Evolutionary conservation across 1,284 basidiomycete species (phyloP), one percentile per base, ranked within the genome.

Genomic region (Ustilago crameri): DNA sequence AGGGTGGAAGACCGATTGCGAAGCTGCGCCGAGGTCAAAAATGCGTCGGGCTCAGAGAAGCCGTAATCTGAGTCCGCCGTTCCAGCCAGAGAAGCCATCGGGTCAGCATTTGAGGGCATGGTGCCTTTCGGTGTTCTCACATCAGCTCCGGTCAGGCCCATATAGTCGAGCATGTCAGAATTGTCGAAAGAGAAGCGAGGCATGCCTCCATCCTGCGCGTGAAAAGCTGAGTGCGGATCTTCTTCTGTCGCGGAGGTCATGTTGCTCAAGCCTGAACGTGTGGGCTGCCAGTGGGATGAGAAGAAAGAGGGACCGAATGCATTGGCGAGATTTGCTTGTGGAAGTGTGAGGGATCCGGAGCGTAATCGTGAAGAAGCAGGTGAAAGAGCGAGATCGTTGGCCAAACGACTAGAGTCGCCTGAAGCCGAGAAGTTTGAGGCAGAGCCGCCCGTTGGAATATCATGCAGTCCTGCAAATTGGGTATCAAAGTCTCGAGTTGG

Each of bases 241-340:
- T 67, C 63, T 9, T 66, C 63, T 14, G 48, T 15, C n/a, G 54
- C 58, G 1, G 64, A 67, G 3, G 65, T 60, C 57, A 73, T 62
- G 42, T 55, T 62, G 61, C 70, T 73, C 27, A 73, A 45, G 7
- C 70, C 70, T 10, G 70, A 73, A 10, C 65, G 64, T 3, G 70
- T 64, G 9, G 69, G 69, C 24, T 75, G 74, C 61, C 65, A 66
- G 12, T 64, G 53, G n/a, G 59, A 60, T n/a, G 75, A 75, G 30
- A 77, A 77, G 51, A 77, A 68, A n/a, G 64, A 68, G 8, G 75
- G 75, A 0, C 75, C 75, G 24, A 77, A 77, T 0, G 75, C 51
- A 40, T 71, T 75, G 15, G 57, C 43, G 3, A 77, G 46, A 32
- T 76, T 72, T 22, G 66, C 47, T 34, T 61, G 41, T 18, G 73